phyloP scores from a whole-genome alignment of 164 flowering plant species.

The Berberis thunbergii region DNA sequence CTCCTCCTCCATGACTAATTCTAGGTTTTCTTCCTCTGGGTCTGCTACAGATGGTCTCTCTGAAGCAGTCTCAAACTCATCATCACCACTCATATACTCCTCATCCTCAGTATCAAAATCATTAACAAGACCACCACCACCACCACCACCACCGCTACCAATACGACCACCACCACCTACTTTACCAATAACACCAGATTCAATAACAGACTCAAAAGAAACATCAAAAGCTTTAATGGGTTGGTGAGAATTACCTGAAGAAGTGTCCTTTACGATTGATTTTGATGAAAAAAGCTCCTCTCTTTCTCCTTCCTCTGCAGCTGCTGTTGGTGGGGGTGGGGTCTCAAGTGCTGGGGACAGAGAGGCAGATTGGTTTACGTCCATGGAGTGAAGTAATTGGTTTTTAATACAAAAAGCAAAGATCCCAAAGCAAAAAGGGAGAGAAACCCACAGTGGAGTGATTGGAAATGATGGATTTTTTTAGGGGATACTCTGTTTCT shows the following conservation, averaged over 20 bases:
- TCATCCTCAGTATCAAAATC: neutral
- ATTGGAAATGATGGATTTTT: no score
- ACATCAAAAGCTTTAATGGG: neutral
- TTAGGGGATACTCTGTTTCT: no score
- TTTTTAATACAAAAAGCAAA: no score
- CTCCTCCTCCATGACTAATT: neutral
- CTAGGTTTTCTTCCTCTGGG: neutral
- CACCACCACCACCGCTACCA: neutral
- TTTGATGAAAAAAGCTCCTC: no score
- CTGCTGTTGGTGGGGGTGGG: neutral
- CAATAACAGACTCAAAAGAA: conserved; percentile 1
- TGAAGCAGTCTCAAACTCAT: conserved; percentile 2
- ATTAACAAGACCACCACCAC: neutral
- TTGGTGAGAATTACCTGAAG: neutral
- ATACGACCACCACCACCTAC: neutral
- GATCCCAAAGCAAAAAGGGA: no score
- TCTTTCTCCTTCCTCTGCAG: no score
- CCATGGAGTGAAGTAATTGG: neutral
- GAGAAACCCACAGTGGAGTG: no score
- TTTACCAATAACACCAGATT: neutral
- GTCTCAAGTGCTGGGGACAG: neutral
- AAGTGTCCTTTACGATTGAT: neutral
- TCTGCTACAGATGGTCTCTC: neutral
- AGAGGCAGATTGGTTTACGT: neutral
- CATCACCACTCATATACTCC: conserved; percentile 3